Evolutionary conservation across 2,329 filamentous ascomycete species (phyloP), one percentile per base, ranked within the genome.

Genomic region (Camillea tinctor): DNA sequence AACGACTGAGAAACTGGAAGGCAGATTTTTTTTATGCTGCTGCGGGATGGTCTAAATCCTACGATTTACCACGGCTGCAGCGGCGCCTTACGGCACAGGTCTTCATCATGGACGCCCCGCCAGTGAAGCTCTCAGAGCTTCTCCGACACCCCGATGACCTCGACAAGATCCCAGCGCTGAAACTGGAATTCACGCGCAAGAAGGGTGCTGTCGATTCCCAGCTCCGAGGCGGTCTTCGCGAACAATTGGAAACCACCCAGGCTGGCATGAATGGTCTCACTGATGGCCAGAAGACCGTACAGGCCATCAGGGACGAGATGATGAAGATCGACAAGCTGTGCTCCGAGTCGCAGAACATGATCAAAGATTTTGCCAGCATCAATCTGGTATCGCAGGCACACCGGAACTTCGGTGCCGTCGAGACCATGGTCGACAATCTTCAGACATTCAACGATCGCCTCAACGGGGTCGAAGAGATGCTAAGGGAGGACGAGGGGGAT

Each of bases 291-390:
- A 91, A 93, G 75, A 92, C 92, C 62, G 91, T 99, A 40, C 90
- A 92, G 73, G 86, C 90, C 69, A 97, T 97, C 78, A 97, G 96
- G 76, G 94, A 98, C 67, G 95, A 99, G 80, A 95, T 99, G 87
- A 93, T 96, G 82, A 96, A 94, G 78, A 98, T 99, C 71, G 95
- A 99, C 80, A 93, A 92, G 78, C 86, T 99, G 65, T 99, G 95
- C 79, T 93, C 93, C 64, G 96, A 99, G 77, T 93, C 93, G 57
- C 94, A 98, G 80, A 92, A 92, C 74, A 97, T 97, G 87, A 97
- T 99, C 71, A 88, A 91, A 72, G 95, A 99, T 80, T 98, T 99
- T 76, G 89, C 90, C 40, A 92, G 92, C 72, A 95, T 96, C 81
- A 95, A 96, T 75, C 80, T 92, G 62, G 91, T 96, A 57, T 94